Evolutionary conservation across 345 rosid genomes (phyloP).

Genomic region (Ceriops tagal): DNA sequence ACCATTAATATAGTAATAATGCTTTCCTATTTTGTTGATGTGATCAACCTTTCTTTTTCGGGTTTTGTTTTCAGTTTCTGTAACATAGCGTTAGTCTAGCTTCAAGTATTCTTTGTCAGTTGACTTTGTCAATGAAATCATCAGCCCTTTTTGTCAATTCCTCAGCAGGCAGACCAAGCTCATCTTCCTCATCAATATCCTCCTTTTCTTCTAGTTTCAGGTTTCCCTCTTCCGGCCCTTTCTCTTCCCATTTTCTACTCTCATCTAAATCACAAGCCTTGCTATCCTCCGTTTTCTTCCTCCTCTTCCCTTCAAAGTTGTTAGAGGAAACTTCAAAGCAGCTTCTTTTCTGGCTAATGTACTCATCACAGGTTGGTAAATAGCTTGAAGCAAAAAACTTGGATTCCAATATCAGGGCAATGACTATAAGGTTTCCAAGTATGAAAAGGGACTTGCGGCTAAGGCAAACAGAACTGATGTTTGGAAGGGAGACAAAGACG

Average conservation of each 20-base stretch:
- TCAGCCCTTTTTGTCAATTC: conserved; percentile 63
- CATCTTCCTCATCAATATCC: conserved; percentile 13
- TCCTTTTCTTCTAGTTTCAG: conserved; percentile 10
- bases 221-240: conserved; percentile 5
- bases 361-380: conserved; percentile 35
- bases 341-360: conserved; percentile 22
- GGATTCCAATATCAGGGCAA: conserved; percentile 46
- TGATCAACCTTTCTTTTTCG: background rate
- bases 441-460: conserved; percentile 45
- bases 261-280: conserved; percentile 6
- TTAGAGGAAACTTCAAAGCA: conserved; percentile 2
- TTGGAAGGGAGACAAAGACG: conserved; percentile 29
- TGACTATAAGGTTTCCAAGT: conserved; percentile 52
- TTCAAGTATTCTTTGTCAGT: conserved; percentile 53
- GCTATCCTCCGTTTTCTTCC: conserved; percentile 9
- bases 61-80: background rate
- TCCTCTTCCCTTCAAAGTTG: conserved; percentile 9
- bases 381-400: conserved; percentile 38
- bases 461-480: conserved; percentile 20
- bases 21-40: background rate
- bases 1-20: background rate
- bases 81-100: conserved; percentile 16
- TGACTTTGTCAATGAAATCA: conserved; percentile 63
- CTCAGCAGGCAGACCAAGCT: conserved; percentile 33
- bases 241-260: conserved; percentile 6